These are phyloP conservation scores for Thymus quinquecostatus DNA, from an alignment of 257 asterid genomes.

Conservation along the genomic window DNA sequence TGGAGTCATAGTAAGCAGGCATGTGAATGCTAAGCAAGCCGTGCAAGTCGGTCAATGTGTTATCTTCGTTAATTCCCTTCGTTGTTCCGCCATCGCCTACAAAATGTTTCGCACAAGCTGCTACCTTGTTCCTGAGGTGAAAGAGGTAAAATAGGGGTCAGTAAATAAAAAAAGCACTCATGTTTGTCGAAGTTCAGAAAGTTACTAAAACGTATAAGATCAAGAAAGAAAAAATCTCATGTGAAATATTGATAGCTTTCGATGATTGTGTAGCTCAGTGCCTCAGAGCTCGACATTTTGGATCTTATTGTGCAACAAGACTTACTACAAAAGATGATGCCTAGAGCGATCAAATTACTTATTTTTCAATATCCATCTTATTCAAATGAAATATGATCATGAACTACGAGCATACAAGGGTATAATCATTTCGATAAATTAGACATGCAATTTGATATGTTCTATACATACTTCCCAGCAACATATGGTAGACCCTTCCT, in stretches of 20 bases:
- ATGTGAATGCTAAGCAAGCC: slow-evolving; percentile 83
- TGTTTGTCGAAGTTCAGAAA: slow-evolving; percentile 4
- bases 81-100: slow-evolving; percentile 96
- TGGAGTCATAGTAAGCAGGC: slow-evolving; percentile 82
- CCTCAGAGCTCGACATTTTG: not conserved
- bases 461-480: slow-evolving; percentile 75
- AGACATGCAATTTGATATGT: slow-evolving; percentile 27
- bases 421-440: not conserved
- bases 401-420: slow-evolving; percentile 20
- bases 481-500: slow-evolving; percentile 75
- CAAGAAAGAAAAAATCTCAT: slow-evolving; percentile 6
- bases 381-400: not conserved
- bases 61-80: slow-evolving; percentile 71
- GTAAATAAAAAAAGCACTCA: slow-evolving; percentile 2
- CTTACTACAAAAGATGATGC: not conserved
- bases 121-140: slow-evolving; percentile 72
- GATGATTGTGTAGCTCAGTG: not conserved
- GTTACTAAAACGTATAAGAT: not conserved
- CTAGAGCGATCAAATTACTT: slow-evolving; percentile 9
- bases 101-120: slow-evolving; percentile 94
- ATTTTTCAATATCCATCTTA: not conserved
- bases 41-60: slow-evolving; percentile 64
- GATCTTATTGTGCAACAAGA: not conserved
- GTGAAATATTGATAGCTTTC: not conserved
- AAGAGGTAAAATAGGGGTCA: slow-evolving; percentile 14